phyloP scores from a whole-genome alignment of 2,329 filamentous ascomycete species.

The Curvularia sp. region DNA sequence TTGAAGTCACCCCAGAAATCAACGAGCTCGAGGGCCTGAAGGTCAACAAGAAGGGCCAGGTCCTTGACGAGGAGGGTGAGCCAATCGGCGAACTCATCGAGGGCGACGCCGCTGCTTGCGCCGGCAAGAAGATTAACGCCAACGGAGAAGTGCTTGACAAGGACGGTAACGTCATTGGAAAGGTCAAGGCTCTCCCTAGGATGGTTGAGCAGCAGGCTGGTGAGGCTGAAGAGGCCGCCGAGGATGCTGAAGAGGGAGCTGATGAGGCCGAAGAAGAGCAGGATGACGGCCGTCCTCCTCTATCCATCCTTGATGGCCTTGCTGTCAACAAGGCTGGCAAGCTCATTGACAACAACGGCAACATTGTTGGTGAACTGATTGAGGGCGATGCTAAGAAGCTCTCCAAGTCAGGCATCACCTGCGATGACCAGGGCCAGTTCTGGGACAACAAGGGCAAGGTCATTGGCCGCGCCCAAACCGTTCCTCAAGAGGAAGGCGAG shows the following conservation, averaged over 20 bases:
- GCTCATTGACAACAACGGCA: slow-evolving; percentile 56
- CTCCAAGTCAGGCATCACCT: slow-evolving; percentile 56
- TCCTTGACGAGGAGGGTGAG: slow-evolving; percentile 61
- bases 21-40: slow-evolving; percentile 60
- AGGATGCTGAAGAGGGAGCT: slow-evolving; percentile 43
- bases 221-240: slow-evolving; percentile 38
- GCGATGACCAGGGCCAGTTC: slow-evolving; percentile 58
- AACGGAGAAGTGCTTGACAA: slow-evolving; percentile 70
- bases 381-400: slow-evolving; percentile 62
- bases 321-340: slow-evolving; percentile 60
- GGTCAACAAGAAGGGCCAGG: slow-evolving; percentile 65
- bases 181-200: slow-evolving; percentile 62
- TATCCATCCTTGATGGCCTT: slow-evolving; percentile 59
- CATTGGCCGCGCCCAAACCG: slow-evolving; percentile 58
- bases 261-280: slow-evolving; percentile 40
- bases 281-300: slow-evolving; percentile 54
- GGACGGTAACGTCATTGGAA: slow-evolving; percentile 68
- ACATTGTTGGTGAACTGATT: slow-evolving; percentile 57
- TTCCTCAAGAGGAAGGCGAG: slow-evolving; percentile 55
- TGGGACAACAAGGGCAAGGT: slow-evolving; percentile 62
- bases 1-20: slow-evolving; percentile 52
- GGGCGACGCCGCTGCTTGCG: slow-evolving; percentile 67
- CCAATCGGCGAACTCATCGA: slow-evolving; percentile 61
- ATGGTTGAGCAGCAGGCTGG: slow-evolving; percentile 47
- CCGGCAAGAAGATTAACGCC: slow-evolving; percentile 69